Evolutionary conservation across 1,284 basidiomycete species (phyloP), one percentile per base, ranked within the genome.

Genomic region (Irpex lacteus): DNA sequence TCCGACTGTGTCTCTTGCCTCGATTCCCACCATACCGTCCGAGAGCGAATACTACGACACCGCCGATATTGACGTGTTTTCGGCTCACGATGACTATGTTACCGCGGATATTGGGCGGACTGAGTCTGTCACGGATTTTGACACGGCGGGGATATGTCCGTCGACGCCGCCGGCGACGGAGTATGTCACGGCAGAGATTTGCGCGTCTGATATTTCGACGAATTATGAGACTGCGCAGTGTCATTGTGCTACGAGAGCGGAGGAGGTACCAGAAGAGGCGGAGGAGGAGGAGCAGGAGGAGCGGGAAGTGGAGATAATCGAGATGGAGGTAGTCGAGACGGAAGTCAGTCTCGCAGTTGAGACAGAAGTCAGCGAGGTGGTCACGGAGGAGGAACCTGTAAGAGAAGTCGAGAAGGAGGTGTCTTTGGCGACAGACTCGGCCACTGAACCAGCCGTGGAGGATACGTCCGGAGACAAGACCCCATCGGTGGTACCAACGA

Each of bases 141-240:
- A 77, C 34, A 85, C 86, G 11, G 82, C 82, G 0, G 81, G 84
- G 52, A 78, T 80, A 34, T 80, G 76, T 64, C 73, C 75, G 47
- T 80, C 82, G 1, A 81, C 84, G 50, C 75, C 78, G 50, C 75
- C 78, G 26, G 74, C 74, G 0, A 80, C 80, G 2, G 81, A 83
- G 49, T 88, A 85, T 69, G 75, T 78, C 38, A 85, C 86, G 0
- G 80, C 75, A 4, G 82, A 81, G 49, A 69, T 82, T n/a, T 86
- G 84, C 68, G 78, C 80, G 8, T 81, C 80, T 4, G 83, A 83
- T 66, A 74, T 78, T 0, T 70, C 78, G 40, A 82, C 82, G 5
- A 81, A 82, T 18, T 87, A 81, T 63, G 73, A 79, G 36, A 87
- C 86, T 0, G 84, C 84, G 0, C 82, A 82, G 36, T 66, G 65